These are phyloP conservation scores for Chrysosphaeria jannelii DNA, from an alignment of 2,329 filamentous ascomycete species.

Conservation along the genomic window DNA sequence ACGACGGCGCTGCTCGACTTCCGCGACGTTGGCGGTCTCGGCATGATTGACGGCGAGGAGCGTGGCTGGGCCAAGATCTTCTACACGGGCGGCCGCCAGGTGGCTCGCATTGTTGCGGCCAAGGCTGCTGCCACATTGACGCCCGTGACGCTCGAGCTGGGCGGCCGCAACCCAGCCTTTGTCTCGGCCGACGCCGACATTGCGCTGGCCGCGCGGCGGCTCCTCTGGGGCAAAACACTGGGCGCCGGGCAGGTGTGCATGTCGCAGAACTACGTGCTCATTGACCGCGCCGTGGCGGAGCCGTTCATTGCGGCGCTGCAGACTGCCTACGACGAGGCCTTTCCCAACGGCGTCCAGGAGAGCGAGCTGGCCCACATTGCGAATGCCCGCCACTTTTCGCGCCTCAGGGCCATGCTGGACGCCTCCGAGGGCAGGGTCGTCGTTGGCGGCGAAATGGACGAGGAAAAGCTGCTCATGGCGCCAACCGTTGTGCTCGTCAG, in stretches of 20 bases:
- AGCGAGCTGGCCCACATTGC: conserved; percentile 62
- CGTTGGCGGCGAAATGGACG: conserved; percentile 59
- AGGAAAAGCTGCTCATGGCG: conserved; percentile 56
- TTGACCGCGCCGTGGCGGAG: conserved; percentile 43
- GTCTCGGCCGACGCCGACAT: conserved; percentile 61
- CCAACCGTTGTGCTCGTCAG: conserved; percentile 75
- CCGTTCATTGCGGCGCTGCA: conserved; percentile 49
- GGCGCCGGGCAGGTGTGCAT: conserved; percentile 83
- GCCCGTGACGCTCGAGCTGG: conserved; percentile 67
- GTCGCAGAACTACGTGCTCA: conserved; percentile 71
- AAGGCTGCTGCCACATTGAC: conserved; percentile 77
- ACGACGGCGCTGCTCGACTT: conserved; percentile 46
- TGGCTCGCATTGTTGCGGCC: conserved; percentile 66
- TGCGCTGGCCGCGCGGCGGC: conserved; percentile 47
- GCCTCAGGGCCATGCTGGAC: conserved; percentile 81
- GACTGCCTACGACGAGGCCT: conserved; percentile 42
- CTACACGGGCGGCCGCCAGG: conserved; percentile 56
- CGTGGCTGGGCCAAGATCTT: conserved; percentile 88
- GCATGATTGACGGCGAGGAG: conserved; percentile 2
- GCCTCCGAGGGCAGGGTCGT: conserved; percentile 56
- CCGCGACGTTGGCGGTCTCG: conserved; percentile 12
- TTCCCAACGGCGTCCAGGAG: conserved; percentile 50
- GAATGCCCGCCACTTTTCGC: conserved; percentile 48
- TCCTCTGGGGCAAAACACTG: conserved; percentile 67
- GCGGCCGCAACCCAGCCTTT: conserved; percentile 76